A percentile compares a stretch with the other conserved stretches of the same genome.
Conservation (phyloP, 2,329 filamentous ascomycete genomes). For the Alternaria arbusti region DNA sequence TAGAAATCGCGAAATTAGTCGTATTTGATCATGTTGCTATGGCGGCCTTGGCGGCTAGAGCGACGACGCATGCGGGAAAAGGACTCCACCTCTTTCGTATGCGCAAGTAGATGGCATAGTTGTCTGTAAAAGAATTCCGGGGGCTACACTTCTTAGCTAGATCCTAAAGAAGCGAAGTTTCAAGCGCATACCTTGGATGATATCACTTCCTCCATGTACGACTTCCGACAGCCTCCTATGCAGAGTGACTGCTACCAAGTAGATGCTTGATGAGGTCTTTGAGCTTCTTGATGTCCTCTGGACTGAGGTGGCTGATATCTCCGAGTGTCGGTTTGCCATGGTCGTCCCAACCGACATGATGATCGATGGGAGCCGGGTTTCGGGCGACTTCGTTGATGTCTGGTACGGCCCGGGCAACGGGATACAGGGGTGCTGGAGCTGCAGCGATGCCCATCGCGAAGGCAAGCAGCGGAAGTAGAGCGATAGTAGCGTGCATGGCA, state of each 20-base stretch:
- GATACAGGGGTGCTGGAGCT: constrained; percentile 10
- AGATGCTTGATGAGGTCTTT: constrained; percentile 2
- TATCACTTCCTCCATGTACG: not conserved
- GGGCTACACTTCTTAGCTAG: not conserved
- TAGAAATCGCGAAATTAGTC: not conserved
- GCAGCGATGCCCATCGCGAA: constrained; percentile 9
- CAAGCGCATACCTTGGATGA: not conserved
- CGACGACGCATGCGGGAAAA: not conserved
- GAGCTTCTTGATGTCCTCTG: constrained; percentile 1
- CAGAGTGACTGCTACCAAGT: not conserved
- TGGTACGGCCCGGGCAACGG: constrained; percentile 10
- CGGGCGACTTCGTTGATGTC: constrained; percentile 22
- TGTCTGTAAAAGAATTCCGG: not conserved
- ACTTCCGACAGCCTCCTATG: not conserved
- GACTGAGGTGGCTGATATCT: not conserved
- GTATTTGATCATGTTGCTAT: not conserved
- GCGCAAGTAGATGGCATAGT: not conserved
- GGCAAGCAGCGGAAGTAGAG: constrained; percentile 13
- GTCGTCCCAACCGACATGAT: constrained; percentile 7
- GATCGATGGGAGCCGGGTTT: constrained; percentile 25
- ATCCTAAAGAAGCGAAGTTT: not conserved
- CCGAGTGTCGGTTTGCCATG: constrained; percentile 4
- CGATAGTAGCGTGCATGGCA: constrained; percentile 15
- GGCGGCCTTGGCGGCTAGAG: not conserved
- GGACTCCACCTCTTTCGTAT: not conserved